Percentiles rank a stretch among this genome's conserved stretches.
These are phyloP conservation scores for Apiospora koreana DNA, from an alignment of 2,329 filamentous ascomycete species.

Conservation along the genomic window DNA sequence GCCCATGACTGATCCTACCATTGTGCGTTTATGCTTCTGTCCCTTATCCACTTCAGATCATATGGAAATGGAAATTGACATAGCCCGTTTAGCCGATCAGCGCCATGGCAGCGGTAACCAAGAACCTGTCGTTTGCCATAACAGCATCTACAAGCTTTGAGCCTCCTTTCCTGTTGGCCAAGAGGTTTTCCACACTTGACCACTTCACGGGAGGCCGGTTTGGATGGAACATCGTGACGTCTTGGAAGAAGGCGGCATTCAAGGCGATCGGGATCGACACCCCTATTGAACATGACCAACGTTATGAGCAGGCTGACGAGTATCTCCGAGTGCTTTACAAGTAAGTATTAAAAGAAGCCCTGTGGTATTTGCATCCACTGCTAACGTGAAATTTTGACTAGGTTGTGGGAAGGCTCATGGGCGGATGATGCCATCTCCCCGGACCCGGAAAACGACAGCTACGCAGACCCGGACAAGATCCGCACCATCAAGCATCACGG, in stretches of 20 bases:
- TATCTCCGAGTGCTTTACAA: slow-evolving; percentile 65
- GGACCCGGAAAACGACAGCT: slow-evolving; percentile 54
- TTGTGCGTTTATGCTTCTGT: slow-evolving; percentile 42
- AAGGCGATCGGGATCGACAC: slow-evolving; percentile 61
- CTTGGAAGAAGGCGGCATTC: slow-evolving; percentile 59
- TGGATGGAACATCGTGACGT: slow-evolving; percentile 65
- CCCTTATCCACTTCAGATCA: too few species aligned
- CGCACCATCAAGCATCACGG: slow-evolving; percentile 62
- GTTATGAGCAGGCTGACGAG: slow-evolving; percentile 63
- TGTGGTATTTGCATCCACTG: slow-evolving; percentile 16
- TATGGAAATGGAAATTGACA: background rate
- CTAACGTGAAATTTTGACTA: slow-evolving; percentile 20
- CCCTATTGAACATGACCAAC: slow-evolving; percentile 61
- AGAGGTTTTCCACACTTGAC: slow-evolving; percentile 62
- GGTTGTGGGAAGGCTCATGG: slow-evolving; percentile 58
- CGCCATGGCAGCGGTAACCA: slow-evolving; percentile 68
- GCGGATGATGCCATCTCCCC: slow-evolving; percentile 57
- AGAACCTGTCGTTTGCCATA: slow-evolving; percentile 63
- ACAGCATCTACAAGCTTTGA: slow-evolving; percentile 65
- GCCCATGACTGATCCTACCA: slow-evolving; percentile 65
- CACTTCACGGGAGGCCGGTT: slow-evolving; percentile 62
- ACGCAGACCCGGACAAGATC: slow-evolving; percentile 59
- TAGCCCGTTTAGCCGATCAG: slow-evolving; percentile 50
- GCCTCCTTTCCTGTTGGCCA: slow-evolving; percentile 61
- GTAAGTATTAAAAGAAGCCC: slow-evolving; percentile 29